phyloP scores from a whole-genome alignment of 805 yeast species.

The Cyberlindnera meyerae region DNA sequence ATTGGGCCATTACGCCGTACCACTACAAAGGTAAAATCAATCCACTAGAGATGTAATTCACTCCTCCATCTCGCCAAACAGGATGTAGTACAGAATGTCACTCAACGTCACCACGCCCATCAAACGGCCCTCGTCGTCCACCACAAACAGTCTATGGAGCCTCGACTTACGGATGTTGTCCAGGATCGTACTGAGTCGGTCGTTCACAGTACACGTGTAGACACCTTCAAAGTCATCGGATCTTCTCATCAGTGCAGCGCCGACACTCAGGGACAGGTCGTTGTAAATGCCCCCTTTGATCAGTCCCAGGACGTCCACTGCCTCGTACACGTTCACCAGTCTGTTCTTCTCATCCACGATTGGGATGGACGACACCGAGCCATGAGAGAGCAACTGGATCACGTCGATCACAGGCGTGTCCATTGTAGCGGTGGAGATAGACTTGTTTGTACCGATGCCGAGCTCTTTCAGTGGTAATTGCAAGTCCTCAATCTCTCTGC shows the following conservation, averaged over 20 bases:
- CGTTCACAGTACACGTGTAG: constrained; percentile 86
- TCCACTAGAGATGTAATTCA: no score
- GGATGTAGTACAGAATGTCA: constrained; percentile 80
- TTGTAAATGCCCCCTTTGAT: constrained; percentile 93
- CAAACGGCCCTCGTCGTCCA: constrained; percentile 74
- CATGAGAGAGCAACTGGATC: constrained; percentile 70
- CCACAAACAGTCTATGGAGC: constrained; percentile 87
- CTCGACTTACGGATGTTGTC: constrained; percentile 90
- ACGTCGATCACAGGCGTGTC: constrained; percentile 92
- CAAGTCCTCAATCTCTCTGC: constrained; percentile 87
- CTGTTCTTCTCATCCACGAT: constrained; percentile 72
- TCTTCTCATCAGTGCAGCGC: constrained; percentile 90
- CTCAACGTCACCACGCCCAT: constrained; percentile 85
- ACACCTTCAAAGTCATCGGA: constrained; percentile 98
- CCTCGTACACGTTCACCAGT: constrained; percentile 88
- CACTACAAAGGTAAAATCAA: no score
- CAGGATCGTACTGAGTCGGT: constrained; percentile 81
- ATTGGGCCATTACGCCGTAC: no score
- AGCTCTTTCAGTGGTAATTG: constrained; percentile 70
- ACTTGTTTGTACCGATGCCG: constrained; percentile 51
- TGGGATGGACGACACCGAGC: constrained; percentile 89
- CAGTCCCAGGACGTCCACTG: constrained; percentile 87
- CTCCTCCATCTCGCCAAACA: constrained; percentile 47
- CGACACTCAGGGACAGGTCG: constrained; percentile 85
- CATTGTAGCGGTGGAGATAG: constrained; percentile 78